Conservation (phyloP, 441 rosid genomes). For the Bruguiera hainesii region DNA sequence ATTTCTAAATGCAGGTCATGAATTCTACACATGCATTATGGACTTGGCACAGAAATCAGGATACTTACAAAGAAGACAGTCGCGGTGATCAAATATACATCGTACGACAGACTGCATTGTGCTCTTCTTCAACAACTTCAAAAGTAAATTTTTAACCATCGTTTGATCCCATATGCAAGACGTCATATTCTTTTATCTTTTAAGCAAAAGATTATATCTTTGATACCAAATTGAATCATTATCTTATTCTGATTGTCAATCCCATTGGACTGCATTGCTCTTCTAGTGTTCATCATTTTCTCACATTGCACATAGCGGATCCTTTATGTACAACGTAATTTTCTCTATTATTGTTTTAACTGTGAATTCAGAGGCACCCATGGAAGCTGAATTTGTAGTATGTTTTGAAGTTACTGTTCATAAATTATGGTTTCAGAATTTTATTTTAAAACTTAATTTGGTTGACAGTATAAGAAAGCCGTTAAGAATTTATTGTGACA, state of each 20-base stretch:
- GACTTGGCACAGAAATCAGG: constrained; percentile 86
- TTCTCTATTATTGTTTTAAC: no score
- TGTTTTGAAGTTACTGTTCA: no score
- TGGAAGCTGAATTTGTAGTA: no score
- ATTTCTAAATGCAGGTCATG: constrained; percentile 46
- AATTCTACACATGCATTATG: constrained; percentile 82
- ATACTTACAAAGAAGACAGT: constrained; percentile 35
- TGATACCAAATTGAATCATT: no score
- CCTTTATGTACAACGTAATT: no score
- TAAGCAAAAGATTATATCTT: neutral
- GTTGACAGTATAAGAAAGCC: no score
- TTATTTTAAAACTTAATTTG: no score
- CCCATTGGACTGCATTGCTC: neutral
- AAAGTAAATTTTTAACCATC: constrained; percentile 31
- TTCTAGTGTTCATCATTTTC: neutral
- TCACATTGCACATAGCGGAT: no score
- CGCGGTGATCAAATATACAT: constrained; percentile 59
- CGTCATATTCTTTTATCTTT: neutral
- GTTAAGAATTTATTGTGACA: no score
- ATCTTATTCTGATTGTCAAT: neutral
- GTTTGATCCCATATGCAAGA: neutral
- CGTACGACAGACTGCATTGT: constrained; percentile 60
- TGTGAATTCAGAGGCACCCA: no score
- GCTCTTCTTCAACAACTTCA: constrained; percentile 29
- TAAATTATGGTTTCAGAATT: no score